These are phyloP conservation scores for Fusarium domesticum DNA, from an alignment of 2,329 filamentous ascomycete genomes.

Conservation along the genomic window DNA sequence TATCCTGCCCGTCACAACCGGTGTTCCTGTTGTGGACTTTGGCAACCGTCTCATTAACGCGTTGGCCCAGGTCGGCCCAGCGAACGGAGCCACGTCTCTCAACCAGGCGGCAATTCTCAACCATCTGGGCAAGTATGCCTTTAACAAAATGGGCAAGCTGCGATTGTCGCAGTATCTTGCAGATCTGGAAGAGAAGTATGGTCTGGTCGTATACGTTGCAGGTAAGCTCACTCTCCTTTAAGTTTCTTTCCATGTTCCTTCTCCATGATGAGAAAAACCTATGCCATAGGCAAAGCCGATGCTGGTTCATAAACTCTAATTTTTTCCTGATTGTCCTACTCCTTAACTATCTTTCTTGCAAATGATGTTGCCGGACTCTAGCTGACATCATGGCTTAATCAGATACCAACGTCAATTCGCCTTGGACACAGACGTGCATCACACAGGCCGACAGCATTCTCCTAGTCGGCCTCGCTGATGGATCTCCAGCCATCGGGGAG, in stretches of 20 bases:
- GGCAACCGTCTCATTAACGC: slow-evolving; percentile 85
- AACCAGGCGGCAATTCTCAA: slow-evolving; percentile 94
- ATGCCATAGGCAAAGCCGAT: slow-evolving; percentile 51
- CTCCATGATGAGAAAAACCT: slow-evolving; percentile 53
- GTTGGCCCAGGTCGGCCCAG: slow-evolving; percentile 81
- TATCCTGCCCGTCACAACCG: slow-evolving; percentile 83
- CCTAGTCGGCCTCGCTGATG: slow-evolving; percentile 85
- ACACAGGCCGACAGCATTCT: slow-evolving; percentile 95
- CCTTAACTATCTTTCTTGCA: slow-evolving; percentile 4
- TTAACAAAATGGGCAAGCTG: slow-evolving; percentile 94
- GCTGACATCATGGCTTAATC: slow-evolving; percentile 30
- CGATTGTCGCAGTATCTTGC: slow-evolving; percentile 95
- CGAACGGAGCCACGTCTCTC: slow-evolving; percentile 85
- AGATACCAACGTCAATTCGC: slow-evolving; percentile 95
- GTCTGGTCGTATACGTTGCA: slow-evolving; percentile 90
- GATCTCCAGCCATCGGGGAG: slow-evolving; percentile 86
- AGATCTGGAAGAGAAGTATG: slow-evolving; percentile 95
- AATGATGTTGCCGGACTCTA: slow-evolving; percentile 1
- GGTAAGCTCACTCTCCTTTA: slow-evolving; percentile 45
- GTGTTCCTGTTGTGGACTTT: slow-evolving; percentile 93
- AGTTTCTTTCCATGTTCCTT: slow-evolving; percentile 1
- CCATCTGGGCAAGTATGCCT: slow-evolving; percentile 91
- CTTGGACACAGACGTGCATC: slow-evolving; percentile 98
- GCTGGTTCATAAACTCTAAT: slow-evolving; percentile 63
- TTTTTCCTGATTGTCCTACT: slow-evolving; percentile 57